Evolutionary conservation across 1,284 basidiomycete genomes (phyloP), one percentile per base, ranked within the genome.

Genomic region (Ceratobasidium theobromae): DNA sequence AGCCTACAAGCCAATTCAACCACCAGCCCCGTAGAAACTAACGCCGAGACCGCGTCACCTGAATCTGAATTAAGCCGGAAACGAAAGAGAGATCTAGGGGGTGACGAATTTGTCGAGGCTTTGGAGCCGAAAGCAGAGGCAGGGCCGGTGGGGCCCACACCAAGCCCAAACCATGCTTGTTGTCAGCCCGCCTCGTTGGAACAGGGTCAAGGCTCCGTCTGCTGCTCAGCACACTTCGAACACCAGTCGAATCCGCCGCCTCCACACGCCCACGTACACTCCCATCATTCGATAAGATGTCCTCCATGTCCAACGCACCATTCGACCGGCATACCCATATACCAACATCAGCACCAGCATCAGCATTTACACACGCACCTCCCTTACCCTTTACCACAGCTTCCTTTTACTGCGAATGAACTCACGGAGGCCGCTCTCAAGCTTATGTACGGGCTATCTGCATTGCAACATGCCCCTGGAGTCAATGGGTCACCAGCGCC

Each of bases 341-440:
- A 62, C 18, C 58, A 62, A 28, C 58, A 62, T 46, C 58, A 58
- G 25, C 53, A 55, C 25, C 53, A 58, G 33, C 55, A 58, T 30
- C 55, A 46, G 25, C 58, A 62, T 35, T 49, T 46, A 11, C 58
- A 62, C 28, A 23, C 46, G 5, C 58, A 45, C 23, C 45, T 49
- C 21, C 58, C 46, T 18, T 33, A 43, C 11, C 58, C 58, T 14
- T 46, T 49, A 33, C 43, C 43, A 8, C 11, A 33, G 43, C 30
- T 27, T 32, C 33, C 30, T 14, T 40, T 62, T 25, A 51, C 58
- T n/a, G 46, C 58, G 11, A 51, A 62, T 14, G 32, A 62, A 14
- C 23, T 62, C 9, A 62, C 58, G 27, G 58, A 62, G 33, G 58
- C 58, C 32, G 45, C 58, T 21, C 33, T 62, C 21, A 40, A 51